Percentiles rank a stretch among this genome's conserved stretches.
These are phyloP conservation scores for Cronartium ribicola DNA, from an alignment of 1,284 basidiomycete species.

Conservation along the genomic window DNA sequence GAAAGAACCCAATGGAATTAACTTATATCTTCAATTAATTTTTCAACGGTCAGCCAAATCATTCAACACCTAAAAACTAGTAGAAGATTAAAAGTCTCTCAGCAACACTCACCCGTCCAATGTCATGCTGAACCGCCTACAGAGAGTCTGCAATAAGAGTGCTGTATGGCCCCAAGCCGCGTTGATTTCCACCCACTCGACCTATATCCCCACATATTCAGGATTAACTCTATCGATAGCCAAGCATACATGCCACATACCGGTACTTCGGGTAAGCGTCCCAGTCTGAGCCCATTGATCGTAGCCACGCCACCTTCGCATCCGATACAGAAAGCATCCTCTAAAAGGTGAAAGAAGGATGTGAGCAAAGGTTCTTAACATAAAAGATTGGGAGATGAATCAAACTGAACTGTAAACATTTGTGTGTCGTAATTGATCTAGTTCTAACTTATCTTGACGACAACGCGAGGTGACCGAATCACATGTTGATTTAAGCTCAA, in stretches of 20 bases:
- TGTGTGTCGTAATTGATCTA: slow-evolving; percentile 81
- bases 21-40: slow-evolving; percentile 63
- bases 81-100: slow-evolving; percentile 37
- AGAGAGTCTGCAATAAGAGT: slow-evolving; percentile 83
- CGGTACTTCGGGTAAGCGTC: slow-evolving; percentile 71
- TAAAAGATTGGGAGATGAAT: too few relatives aligned
- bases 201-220: too few relatives aligned
- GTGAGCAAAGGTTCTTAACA: too few relatives aligned
- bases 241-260: slow-evolving; percentile 54
- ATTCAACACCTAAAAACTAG: background rate
- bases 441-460: slow-evolving; percentile 54
- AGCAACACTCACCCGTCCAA: slow-evolving; percentile 69
- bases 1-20: slow-evolving; percentile 87
- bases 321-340: slow-evolving; percentile 96
- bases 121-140: slow-evolving; percentile 76
- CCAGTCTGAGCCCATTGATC: slow-evolving; percentile 89
- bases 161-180: slow-evolving; percentile 96
- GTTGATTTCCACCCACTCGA: slow-evolving; percentile 98
- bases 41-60: too few relatives aligned
- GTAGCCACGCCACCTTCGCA: slow-evolving; percentile 90
- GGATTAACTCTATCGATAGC: slow-evolving; percentile 8
- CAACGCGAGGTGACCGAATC: slow-evolving; percentile 66
- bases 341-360: slow-evolving; percentile 41
- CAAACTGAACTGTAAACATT: slow-evolving; percentile 73
- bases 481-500: slow-evolving; percentile 65